These are phyloP conservation scores for Fusarium oxysporum DNA, from an alignment of 2,329 filamentous ascomycete species.

Conservation along the genomic window DNA sequence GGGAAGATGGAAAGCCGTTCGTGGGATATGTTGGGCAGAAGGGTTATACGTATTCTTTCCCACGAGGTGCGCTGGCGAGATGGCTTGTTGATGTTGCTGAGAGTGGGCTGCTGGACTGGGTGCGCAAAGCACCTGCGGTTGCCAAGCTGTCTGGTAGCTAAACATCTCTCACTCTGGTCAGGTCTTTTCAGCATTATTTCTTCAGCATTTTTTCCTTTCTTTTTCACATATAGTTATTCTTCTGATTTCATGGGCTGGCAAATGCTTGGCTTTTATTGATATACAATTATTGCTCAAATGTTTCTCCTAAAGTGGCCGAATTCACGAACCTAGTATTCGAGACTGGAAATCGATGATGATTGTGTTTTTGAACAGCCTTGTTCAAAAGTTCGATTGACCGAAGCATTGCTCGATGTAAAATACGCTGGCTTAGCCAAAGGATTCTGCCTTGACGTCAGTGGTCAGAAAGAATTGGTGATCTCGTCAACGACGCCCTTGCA, in stretches of 20 bases:
- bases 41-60: slow-evolving; percentile 30
- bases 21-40: slow-evolving; percentile 36
- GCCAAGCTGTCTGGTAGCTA: neutral
- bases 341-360: too few relatives aligned
- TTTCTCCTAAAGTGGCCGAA: too few relatives aligned
- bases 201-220: too few relatives aligned
- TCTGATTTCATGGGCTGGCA: too few relatives aligned
- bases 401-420: too few relatives aligned
- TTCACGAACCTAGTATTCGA: too few relatives aligned
- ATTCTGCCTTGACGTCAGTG: slow-evolving; percentile 6
- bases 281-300: too few relatives aligned
- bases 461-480: neutral
- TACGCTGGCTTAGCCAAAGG: neutral
- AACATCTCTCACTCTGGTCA: accelerated
- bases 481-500: slow-evolving; percentile 18
- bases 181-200: neutral
- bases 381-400: too few relatives aligned
- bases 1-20: slow-evolving; percentile 40
- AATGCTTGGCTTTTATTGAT: too few relatives aligned
- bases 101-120: neutral
- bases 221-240: too few relatives aligned
- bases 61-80: slow-evolving; percentile 33
- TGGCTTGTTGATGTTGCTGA: slow-evolving; percentile 47
- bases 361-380: too few relatives aligned
- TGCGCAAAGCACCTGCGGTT: neutral